Evolutionary conservation across 352 stramenopile genomes (phyloP), one percentile per base, ranked within the genome.

Genomic region (Globisporangium alternatum): DNA sequence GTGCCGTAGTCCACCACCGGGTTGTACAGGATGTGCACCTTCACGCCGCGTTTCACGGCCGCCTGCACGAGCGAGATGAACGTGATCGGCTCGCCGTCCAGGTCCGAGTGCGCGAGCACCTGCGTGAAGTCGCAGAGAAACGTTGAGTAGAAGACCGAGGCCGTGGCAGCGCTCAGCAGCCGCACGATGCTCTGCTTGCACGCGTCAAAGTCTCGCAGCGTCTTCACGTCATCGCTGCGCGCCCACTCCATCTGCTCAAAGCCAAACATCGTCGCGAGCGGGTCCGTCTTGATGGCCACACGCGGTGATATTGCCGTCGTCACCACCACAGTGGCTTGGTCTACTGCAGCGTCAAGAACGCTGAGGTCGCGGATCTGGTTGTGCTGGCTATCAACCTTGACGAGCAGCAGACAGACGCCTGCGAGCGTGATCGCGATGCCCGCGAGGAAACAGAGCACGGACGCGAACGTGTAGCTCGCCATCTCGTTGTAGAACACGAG

Each of bases 401-500:
- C 75, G 0, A 92, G 75, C 52, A 89, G 56, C 1, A 89, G 60
- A 47, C 77, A 88, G 19, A 92, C 83, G 12, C 83, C 83, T 1
- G 63, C 74, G 52, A 92, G 76, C 5, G 83, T 90, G 54, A 84
- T 70, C 21, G 68, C 59, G 35, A 90, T 75, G n/a, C 83, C 83
- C 5, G 65, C 65, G 25, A 86, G 63, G 57, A 92, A 90, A 28
- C 66, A 74, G 21, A 72, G 43, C 30, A 90, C 65, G 39, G 80
- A 70, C 1, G 66, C 55, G 13, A 67, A 54, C 54, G 70, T 75
- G 70, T 90, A 92, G 63, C 62, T 77, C 21, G 65, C 72, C 81
- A 92, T 89, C 62, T 92, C 83, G 56, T 92, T 86, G 75, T 88
- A 90, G 69, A 88, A 92, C 58, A 92, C 72, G 72, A 90, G 83